Evolutionary conservation across 2,329 filamentous ascomycete genomes (phyloP), one percentile per base, ranked within the genome.

Genomic region (Pseudogymnoascus sp.): DNA sequence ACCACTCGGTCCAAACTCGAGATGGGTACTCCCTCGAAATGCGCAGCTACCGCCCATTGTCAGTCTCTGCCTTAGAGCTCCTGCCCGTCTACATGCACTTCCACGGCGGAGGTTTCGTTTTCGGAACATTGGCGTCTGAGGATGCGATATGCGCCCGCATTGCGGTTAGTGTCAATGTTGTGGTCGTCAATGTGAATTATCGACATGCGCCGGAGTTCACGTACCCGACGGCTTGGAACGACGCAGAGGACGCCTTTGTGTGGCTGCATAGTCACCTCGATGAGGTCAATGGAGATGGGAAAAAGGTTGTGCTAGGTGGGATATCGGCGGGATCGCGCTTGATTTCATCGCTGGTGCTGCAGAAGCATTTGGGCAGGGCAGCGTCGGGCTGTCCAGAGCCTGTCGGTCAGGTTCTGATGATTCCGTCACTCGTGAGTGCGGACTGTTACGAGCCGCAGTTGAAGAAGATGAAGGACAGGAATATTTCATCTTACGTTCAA

Each of bases 241-340:
- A 60, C 6, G 59, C 15, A n/a, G 20, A 33, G 22, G 39, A 33
- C 14, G 43, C 39, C 12, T 57, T 60, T 33, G 71, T 75, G 15
- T 86, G 82, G 83, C 67, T 82, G 0, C 77, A 82, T 58, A 69
- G 71, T 12, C 71, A 80, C 61, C 74, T 77, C 0, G 64, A 67
- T 0, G 61, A 68, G 33, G 30, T 80, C 4, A 73, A 72, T 14
- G 74, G 75, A 6, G 75, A 81, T 38, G 60, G 72, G 2, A 63
- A 64, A 0, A 69, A 72, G 5, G 70, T 82, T 0, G 66, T 82
- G 0, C 65, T 82, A 0, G 79, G 80, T 0, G 80, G 80, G 0
- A 75, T 79, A 6, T 81, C 79, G 0, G 78, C 79, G 0, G 80
- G 80, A 0, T 76, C 72, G 0, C 73, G 74, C 65, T 62, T 82